Evolutionary conservation across 2,329 filamentous ascomycete genomes (phyloP).

Genomic region (Camptophora hylomeconis): DNA sequence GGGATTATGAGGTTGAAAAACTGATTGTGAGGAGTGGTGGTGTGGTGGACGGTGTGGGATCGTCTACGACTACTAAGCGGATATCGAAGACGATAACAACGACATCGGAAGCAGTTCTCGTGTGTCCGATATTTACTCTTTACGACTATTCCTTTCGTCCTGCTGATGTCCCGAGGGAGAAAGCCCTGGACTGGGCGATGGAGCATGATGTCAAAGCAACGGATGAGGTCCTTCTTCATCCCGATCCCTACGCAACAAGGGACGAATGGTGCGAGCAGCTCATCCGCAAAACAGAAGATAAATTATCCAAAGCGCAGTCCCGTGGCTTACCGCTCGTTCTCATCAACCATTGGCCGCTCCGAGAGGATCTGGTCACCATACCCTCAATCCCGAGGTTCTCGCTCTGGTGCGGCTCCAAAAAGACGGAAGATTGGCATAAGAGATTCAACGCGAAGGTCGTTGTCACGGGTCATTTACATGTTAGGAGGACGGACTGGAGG

Average conservation of each 20-base stretch:
- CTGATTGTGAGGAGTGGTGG: too few relatives aligned
- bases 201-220: conserved; percentile 16
- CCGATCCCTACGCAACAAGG: conserved; percentile 13
- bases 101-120: conserved; percentile 34
- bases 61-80: too few relatives aligned
- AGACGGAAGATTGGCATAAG: conserved; percentile 16
- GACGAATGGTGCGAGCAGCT: conserved; percentile 15
- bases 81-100: too few relatives aligned
- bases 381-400: conserved; percentile 16
- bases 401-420: conserved; percentile 17
- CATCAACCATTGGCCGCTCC: conserved; percentile 17
- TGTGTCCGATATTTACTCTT: conserved; percentile 45
- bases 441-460: conserved; percentile 17
- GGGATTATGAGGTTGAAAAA: conserved; percentile 25
- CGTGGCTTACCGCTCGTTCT: conserved; percentile 13
- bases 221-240: conserved; percentile 16
- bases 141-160: conserved; percentile 49
- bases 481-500: conserved; percentile 16
- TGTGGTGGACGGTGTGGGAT: too few relatives aligned
- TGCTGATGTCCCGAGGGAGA: conserved; percentile 32
- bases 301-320: conserved; percentile 9
- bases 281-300: conserved; percentile 10
- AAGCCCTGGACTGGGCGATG: conserved; percentile 23
- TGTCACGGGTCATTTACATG: conserved; percentile 17
- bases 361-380: conserved; percentile 15